These are phyloP conservation scores for Mycoemilia scoparia DNA, from an alignment of 192 early-diverging fungal species.

Conservation along the genomic window DNA sequence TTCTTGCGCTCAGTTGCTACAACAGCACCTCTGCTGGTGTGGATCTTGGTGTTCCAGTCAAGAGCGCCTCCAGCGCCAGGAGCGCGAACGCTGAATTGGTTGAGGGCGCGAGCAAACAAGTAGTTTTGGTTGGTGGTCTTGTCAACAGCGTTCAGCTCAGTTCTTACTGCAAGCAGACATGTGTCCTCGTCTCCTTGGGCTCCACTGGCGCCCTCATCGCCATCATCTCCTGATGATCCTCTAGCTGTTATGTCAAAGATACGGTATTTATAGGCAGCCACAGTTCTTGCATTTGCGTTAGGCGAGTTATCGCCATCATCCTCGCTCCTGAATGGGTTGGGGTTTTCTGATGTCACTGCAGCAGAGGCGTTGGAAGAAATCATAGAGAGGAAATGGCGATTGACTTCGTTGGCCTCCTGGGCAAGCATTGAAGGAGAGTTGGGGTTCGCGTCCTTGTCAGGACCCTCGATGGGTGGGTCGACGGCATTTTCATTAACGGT, in stretches of 20 bases:
- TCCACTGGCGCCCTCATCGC: conserved; percentile 18
- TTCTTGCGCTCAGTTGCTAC: conserved; percentile 96
- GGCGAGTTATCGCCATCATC: conserved; percentile 27
- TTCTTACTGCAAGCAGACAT: conserved; percentile 64
- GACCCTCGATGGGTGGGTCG: conserved; percentile 74
- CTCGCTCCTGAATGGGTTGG: conserved; percentile 54
- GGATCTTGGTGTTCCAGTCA: conserved; percentile 88
- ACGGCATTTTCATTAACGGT: conserved; percentile 92
- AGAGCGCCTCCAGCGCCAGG: conserved; percentile 70
- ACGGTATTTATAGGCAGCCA: conserved; percentile 88
- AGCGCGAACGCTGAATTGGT: conserved; percentile 82
- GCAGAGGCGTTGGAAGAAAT: conserved; percentile 32
- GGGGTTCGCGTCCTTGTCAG: conserved; percentile 61
- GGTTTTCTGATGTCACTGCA: conserved; percentile 35
- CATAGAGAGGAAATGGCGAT: conserved; percentile 70
- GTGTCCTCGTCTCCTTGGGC: conserved; percentile 29
- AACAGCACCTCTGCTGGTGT: conserved; percentile 86
- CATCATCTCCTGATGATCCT: no score
- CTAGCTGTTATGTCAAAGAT: conserved; percentile 51
- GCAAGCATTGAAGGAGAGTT: conserved; percentile 77
- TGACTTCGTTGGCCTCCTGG: conserved; percentile 71
- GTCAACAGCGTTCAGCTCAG: conserved; percentile 66
- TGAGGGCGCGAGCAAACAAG: conserved; percentile 64
- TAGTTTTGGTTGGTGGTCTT: conserved; percentile 25
- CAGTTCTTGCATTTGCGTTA: conserved; percentile 46